These are phyloP conservation scores for Nepenthes mirabilis DNA, from an alignment of 148 eudicot genomes.

Conservation along the genomic window DNA sequence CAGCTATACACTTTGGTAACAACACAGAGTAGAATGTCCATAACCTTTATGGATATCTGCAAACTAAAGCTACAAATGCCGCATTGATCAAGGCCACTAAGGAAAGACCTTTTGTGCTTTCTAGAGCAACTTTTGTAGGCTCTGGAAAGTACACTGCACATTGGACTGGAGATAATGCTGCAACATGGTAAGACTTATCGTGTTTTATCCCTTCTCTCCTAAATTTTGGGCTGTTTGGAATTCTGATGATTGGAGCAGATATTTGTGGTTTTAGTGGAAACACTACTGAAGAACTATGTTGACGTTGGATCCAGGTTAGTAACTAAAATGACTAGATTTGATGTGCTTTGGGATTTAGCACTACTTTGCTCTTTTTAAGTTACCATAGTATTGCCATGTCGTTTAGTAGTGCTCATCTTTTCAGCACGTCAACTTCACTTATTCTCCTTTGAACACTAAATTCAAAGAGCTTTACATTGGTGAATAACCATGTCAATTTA, in stretches of 20 bases:
- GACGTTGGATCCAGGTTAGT: constrained; percentile 44
- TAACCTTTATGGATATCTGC: constrained; percentile 38
- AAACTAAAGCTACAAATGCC: constrained; percentile 29
- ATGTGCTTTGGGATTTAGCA: neutral
- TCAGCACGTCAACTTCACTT: no score
- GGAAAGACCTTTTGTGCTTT: constrained; percentile 32
- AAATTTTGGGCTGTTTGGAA: constrained; percentile 35
- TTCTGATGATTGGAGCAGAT: constrained; percentile 53
- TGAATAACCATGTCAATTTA: no score
- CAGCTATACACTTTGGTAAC: constrained; percentile 31
- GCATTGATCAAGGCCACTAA: constrained; percentile 24
- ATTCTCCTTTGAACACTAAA: no score
- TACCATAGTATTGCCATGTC: neutral
- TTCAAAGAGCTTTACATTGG: no score
- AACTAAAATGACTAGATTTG: no score
- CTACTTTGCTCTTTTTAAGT: neutral
- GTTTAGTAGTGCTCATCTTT: no score
- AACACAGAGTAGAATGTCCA: constrained; percentile 32
- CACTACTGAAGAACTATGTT: constrained; percentile 44
- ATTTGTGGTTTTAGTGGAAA: constrained; percentile 31
- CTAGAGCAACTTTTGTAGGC: constrained; percentile 39
- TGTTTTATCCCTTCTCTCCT: constrained; percentile 29
- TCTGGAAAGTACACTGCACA: constrained; percentile 45
- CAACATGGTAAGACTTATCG: constrained; percentile 32
- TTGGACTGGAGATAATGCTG: constrained; percentile 49